phyloP scores from a whole-genome alignment of 192 early-diverging fungal species.

The Coemansia sp. region DNA sequence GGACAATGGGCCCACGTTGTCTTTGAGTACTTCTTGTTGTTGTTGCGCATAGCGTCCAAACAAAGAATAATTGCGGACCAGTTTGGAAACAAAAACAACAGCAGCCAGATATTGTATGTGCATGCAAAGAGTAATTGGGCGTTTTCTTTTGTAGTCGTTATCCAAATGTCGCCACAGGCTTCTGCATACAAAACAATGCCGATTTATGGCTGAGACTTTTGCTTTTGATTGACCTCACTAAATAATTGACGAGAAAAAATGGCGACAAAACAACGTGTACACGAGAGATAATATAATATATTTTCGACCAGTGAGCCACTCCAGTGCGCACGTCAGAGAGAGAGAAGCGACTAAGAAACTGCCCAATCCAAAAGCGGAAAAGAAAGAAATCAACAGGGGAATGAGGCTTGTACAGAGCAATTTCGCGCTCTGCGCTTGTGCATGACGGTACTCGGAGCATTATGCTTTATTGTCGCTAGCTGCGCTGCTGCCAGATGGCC shows the following conservation, averaged over 20 bases:
- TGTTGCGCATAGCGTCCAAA: background rate
- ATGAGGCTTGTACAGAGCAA: conserved; percentile 3
- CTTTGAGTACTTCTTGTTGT: background rate
- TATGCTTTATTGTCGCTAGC: background rate
- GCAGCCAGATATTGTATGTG: background rate
- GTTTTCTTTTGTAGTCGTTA: background rate
- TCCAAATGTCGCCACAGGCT: conserved; percentile 3
- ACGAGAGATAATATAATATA: background rate
- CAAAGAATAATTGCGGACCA: background rate
- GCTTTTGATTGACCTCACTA: background rate
- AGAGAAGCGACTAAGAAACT: background rate
- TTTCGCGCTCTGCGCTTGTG: background rate
- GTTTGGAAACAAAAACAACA: background rate
- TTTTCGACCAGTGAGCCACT: background rate
- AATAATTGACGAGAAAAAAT: background rate
- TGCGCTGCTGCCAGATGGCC: background rate
- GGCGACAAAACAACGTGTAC: background rate
- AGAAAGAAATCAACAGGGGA: conserved; percentile 1
- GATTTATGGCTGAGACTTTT: background rate
- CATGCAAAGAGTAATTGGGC: background rate
- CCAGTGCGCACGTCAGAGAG: background rate
- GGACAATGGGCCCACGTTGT: background rate
- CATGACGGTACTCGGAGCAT: conserved; percentile 3
- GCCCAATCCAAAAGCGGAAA: background rate
- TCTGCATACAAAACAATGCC: background rate